Evolutionary conservation across 176 grass and related monocot species (phyloP).

Genomic region (Aegilops umbellulata): DNA sequence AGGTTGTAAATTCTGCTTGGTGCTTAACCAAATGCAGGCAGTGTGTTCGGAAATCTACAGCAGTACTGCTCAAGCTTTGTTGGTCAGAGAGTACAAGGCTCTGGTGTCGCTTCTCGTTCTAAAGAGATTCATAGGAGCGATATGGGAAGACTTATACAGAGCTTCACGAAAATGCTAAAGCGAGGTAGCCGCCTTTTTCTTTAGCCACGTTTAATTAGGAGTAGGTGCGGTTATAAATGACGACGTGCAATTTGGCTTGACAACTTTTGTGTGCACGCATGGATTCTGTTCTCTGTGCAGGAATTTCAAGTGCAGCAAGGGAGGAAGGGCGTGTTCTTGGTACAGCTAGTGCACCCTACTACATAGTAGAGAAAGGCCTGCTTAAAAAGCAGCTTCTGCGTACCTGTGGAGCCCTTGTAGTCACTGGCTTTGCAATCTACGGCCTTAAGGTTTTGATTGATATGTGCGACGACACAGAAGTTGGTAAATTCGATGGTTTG

Average conservation of each 20-base stretch:
- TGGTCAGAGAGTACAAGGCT: constrained; percentile 49
- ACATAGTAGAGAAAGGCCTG: constrained; percentile 61
- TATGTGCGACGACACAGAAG: not conserved
- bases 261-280: not conserved
- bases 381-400: constrained; percentile 87
- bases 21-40: constrained; percentile 34
- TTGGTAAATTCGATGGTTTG: constrained; percentile 40
- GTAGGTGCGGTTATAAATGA: not conserved
- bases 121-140: constrained; percentile 62
- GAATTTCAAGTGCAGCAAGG: constrained; percentile 35
- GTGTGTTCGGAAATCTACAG: constrained; percentile 43
- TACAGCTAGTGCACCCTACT: constrained; percentile 65
- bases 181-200: not conserved
- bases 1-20: not conserved
- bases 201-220: not conserved
- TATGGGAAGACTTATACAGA: constrained; percentile 61
- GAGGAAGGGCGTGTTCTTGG: constrained; percentile 65
- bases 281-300: constrained; percentile 29
- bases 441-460: constrained; percentile 7
- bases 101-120: constrained; percentile 33
- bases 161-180: constrained; percentile 48
- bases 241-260: not conserved
- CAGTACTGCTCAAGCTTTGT: constrained; percentile 58
- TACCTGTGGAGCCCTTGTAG: constrained; percentile 63
- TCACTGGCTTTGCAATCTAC: constrained; percentile 61